These are phyloP conservation scores for Plectosphaerella sp. DNA, from an alignment of 2,329 filamentous ascomycete genomes.

Conservation along the genomic window DNA sequence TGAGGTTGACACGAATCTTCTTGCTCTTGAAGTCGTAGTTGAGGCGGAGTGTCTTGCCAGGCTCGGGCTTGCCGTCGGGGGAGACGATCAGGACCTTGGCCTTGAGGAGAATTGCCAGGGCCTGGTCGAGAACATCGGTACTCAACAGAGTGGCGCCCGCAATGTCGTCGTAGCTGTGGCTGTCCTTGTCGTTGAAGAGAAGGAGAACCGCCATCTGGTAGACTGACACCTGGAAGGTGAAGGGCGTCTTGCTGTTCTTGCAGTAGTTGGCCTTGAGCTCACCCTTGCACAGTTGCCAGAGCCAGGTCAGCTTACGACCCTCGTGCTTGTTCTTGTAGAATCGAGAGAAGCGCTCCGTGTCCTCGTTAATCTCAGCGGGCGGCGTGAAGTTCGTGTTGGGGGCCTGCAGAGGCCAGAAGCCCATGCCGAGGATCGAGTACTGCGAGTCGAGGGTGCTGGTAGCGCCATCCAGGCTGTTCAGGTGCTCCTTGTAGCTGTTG, in stretches of 20 bases:
- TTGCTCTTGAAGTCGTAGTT: constrained; percentile 98
- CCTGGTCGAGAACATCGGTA: constrained; percentile 80
- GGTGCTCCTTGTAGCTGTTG: constrained; percentile 76
- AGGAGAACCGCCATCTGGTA: constrained; percentile 97
- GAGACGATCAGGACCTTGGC: constrained; percentile 79
- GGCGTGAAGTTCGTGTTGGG: constrained; percentile 86
- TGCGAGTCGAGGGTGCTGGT: constrained; percentile 76
- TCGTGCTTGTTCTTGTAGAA: constrained; percentile 98
- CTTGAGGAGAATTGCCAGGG: constrained; percentile 82
- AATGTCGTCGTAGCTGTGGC: constrained; percentile 83
- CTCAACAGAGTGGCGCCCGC: constrained; percentile 73
- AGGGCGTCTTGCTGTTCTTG: constrained; percentile 83
- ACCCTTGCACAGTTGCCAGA: constrained; percentile 98
- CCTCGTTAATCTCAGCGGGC: constrained; percentile 76
- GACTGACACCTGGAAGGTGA: constrained; percentile 94
- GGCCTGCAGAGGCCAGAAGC: constrained; percentile 91
- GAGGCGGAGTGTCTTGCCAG: constrained; percentile 74
- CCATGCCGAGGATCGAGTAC: constrained; percentile 91
- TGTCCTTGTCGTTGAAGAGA: constrained; percentile 89
- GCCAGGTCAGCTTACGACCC: constrained; percentile 92
- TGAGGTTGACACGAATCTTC: constrained; percentile 95
- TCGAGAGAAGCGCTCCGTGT: constrained; percentile 81
- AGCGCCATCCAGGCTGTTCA: constrained; percentile 58
- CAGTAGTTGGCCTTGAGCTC: constrained; percentile 93
- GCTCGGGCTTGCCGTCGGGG: constrained; percentile 69